These are phyloP conservation scores for Linderniella brevidens DNA, from an alignment of 257 asterid species.

Conservation along the genomic window DNA sequence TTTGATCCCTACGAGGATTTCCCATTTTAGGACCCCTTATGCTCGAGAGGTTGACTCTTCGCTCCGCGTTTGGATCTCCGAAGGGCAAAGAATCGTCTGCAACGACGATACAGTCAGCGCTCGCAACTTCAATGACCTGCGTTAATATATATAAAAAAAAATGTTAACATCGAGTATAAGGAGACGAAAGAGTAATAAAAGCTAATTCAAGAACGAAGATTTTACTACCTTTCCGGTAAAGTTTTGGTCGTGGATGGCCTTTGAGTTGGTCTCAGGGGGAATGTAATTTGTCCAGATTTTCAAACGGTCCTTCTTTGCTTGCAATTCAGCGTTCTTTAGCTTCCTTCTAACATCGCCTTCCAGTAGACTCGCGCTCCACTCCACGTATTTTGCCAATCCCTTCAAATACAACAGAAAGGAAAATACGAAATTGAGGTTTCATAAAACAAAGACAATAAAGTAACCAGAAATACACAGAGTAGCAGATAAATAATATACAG, in stretches of 20 bases:
- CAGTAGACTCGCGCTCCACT: slow-evolving; percentile 78
- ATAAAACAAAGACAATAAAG: background rate
- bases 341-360: slow-evolving; percentile 62
- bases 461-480: background rate
- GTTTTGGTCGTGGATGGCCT: slow-evolving; percentile 93
- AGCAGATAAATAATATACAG: background rate
- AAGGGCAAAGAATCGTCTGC: slow-evolving; percentile 84
- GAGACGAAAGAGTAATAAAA: background rate
- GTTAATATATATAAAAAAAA: slow-evolving; percentile 8
- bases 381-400: slow-evolving; percentile 86
- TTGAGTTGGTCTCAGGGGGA: slow-evolving; percentile 73
- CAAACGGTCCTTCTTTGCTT: slow-evolving; percentile 64
- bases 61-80: slow-evolving; percentile 91
- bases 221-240: slow-evolving; percentile 92
- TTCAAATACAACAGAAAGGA: slow-evolving; percentile 12
- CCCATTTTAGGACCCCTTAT: slow-evolving; percentile 90
- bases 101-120: slow-evolving; percentile 78
- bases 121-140: slow-evolving; percentile 89
- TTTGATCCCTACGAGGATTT: slow-evolving; percentile 87
- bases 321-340: slow-evolving; percentile 79
- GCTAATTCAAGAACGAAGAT: slow-evolving; percentile 5
- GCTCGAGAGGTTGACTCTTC: slow-evolving; percentile 92
- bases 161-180: background rate
- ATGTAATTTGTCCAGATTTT: slow-evolving; percentile 80
- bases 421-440: slow-evolving; percentile 3